Base-by-base conservation (phyloP, 176 grass and related monocot genomes). In the Rhynchospora breviuscula region DNA sequence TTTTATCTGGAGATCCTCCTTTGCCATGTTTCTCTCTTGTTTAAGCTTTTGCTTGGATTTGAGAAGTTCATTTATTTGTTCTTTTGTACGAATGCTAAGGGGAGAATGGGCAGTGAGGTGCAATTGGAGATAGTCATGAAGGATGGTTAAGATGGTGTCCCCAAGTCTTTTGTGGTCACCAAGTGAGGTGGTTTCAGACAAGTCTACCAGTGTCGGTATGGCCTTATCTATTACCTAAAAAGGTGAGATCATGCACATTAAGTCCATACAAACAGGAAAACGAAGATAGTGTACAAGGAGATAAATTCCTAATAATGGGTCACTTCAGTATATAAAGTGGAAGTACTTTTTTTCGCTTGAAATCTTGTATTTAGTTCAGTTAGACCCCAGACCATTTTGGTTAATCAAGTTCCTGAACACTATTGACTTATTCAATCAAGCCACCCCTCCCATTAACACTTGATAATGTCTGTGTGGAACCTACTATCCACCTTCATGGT, bases 1-100 rank as follows among this genome's bases (percentile, higher is more conserved):
- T 82, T 97, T 97, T 82, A 97, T 97, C 84, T 94, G 94, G 81
- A 97, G 88, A 79, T 97, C 94, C 84, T 94, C 94, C 67, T 97
- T 97, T 10, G 89, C 91, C 91, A 97, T 97, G 84, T 79, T 94
- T 86, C 91, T 97, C 72, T 97, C 94, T 77, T 86, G 84, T 84
- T 90, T 97, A 78, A 90, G 85, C 73, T 85, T 94, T 85, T 97
- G 89, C 86, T 90, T 97, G 86, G 88, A 90, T 77, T 88, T 88
- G 66, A 97, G 75, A 19, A 97, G 77, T 60, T 93, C 94, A 84
- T 91, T 85, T 64, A 97, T 89, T 81, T 89, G 84, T 86, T 93
- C 86, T 90, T 91, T 90, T 60, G 88, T 86, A 63, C 77, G 89
- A 66, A 57, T 86, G 67, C 88, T 89, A 68, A 97, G 83, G 81